Base-by-base conservation (phyloP, 2,329 filamentous ascomycete species). In the Aureobasidium melanogenum region DNA sequence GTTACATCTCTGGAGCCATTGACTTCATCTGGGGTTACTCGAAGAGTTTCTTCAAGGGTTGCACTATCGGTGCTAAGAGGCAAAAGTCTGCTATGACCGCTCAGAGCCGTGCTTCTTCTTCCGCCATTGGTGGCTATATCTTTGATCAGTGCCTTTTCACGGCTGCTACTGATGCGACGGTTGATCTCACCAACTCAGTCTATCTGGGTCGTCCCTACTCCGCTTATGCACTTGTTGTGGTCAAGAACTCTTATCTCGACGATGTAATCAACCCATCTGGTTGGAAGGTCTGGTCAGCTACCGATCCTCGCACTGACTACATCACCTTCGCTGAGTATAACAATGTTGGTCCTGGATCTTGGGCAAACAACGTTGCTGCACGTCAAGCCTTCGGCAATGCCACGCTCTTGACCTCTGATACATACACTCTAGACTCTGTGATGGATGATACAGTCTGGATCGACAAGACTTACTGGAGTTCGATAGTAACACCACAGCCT, bases 21-120 rank as follows among this genome's bases (percentile, higher is more conserved):
- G 75, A 79, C 55, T 77, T 78, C 69, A 78, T 75, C 17, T 74
- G 73, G 69, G 77, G 77, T 9, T 71, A 73, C 34, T 75, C 75
- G 3, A 71, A 76, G 0, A 77, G 69, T 12, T 79, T 79, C 63
- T 79, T 80, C 69, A 70, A 67, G 28, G 70, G 69, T 50, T 73
- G 72, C 19, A 73, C 71, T 5, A 74, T 75, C 19, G 69, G 71
- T 2, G 70, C 72, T 0, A 74, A 73, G 58, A 66, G 68, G 43
- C 68, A 66, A 7, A 67, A 71, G 54, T 73, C 67, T 48, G 69
- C 69, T n/a, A 69, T 75, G 38, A 74, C 72, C 17, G 73, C 73
- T 38, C 69, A 71, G 64, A 78, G 77, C 67, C 71, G 77, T 19
- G 65, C 66, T 28, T 70, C 68, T 17, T 59, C 69, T 0, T 71